Evolutionary conservation across 441 rosid species (phyloP).

Genomic region (Eruca vesicaria): DNA sequence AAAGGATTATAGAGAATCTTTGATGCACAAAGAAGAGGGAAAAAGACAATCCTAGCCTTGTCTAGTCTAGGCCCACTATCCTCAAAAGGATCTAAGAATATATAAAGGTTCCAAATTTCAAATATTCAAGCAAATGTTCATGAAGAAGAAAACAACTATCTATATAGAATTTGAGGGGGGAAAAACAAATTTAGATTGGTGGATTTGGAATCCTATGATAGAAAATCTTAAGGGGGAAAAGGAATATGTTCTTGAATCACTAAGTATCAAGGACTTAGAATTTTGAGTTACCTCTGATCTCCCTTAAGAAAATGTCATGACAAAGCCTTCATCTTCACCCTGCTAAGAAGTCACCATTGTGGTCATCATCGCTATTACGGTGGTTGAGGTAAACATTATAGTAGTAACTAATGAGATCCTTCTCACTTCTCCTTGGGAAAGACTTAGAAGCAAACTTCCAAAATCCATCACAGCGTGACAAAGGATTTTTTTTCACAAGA

Average conservation of each 20-base stretch:
- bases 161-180: background rate
- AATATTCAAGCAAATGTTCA: slow-evolving; percentile 1
- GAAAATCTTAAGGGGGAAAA: background rate
- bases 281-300: slow-evolving; percentile 1
- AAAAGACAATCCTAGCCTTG: background rate
- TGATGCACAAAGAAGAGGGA: background rate
- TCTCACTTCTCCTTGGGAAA: slow-evolving; percentile 35
- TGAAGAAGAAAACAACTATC: background rate
- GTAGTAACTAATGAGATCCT: slow-evolving; percentile 42
- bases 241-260: slow-evolving; percentile 24
- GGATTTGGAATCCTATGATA: slow-evolving; percentile 7
- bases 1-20: background rate
- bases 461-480: slow-evolving; percentile 27
- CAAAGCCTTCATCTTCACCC: slow-evolving; percentile 31
- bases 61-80: background rate
- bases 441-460: slow-evolving; percentile 35
- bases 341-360: slow-evolving; percentile 18
- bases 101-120: background rate
- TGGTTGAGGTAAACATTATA: slow-evolving; percentile 40
- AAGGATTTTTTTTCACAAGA: slow-evolving; percentile 31
- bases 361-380: slow-evolving; percentile 47
- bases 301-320: background rate
- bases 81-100: background rate
- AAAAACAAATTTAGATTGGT: slow-evolving; percentile 7
- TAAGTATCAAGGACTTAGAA: slow-evolving; percentile 11